A percentile compares a stretch with the other conserved stretches of the same genome.
Conservation (phyloP, 305 asterid genomes). For the Fraxinus floribunda region DNA sequence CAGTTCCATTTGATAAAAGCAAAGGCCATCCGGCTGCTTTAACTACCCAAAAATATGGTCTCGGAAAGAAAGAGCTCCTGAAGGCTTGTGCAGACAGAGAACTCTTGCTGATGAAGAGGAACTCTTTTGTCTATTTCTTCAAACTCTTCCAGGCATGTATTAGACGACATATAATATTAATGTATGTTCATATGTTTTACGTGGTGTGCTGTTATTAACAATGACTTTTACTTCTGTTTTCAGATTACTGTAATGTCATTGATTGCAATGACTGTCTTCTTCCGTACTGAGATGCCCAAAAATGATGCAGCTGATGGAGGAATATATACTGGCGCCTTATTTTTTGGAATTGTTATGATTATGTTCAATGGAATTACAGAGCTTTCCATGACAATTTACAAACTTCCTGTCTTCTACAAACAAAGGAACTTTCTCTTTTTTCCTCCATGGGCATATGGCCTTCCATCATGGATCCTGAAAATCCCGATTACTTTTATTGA, state of each 20-base stretch:
- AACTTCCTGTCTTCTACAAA: slow-evolving; percentile 83
- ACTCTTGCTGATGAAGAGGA: slow-evolving; percentile 58
- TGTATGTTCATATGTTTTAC: not conserved
- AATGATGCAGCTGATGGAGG: slow-evolving; percentile 44
- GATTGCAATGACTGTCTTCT: slow-evolving; percentile 48
- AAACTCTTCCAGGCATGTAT: slow-evolving; percentile 46
- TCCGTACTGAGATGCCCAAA: slow-evolving; percentile 56
- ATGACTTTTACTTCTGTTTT: slow-evolving; percentile 18
- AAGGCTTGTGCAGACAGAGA: slow-evolving; percentile 65
- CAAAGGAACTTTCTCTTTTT: slow-evolving; percentile 66
- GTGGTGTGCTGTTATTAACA: not conserved
- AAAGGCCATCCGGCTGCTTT: slow-evolving; percentile 77
- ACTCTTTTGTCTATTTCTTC: slow-evolving; percentile 58
- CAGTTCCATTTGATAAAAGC: slow-evolving; percentile 53
- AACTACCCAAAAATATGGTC: slow-evolving; percentile 55
- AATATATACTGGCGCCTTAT: slow-evolving; percentile 47
- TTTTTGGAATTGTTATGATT: slow-evolving; percentile 34
- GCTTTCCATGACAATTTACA: slow-evolving; percentile 51
- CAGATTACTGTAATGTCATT: slow-evolving; percentile 45
- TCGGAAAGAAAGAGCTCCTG: slow-evolving; percentile 52
- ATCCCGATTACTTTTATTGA: slow-evolving; percentile 57
- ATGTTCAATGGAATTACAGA: slow-evolving; percentile 68
- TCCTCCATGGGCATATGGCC: slow-evolving; percentile 76
- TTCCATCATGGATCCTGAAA: slow-evolving; percentile 74
- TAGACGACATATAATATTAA: not conserved